Evolutionary conservation across 2,329 filamentous ascomycete species (phyloP).

Genomic region (Colletotrichum truncatum): DNA sequence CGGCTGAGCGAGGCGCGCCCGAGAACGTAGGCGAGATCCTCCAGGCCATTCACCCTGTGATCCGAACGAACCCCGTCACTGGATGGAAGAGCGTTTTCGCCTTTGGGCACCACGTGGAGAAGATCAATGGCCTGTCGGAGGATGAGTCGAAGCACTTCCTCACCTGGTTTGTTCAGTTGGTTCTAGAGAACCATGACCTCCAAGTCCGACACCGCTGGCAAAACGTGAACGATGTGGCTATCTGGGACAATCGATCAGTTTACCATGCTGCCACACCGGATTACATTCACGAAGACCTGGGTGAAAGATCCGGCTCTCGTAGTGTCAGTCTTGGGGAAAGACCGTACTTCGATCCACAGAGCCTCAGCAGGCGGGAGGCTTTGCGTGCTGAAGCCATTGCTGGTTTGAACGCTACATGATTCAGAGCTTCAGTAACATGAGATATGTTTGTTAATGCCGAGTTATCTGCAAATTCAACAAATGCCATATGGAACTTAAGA

Average conservation of each 20-base stretch:
- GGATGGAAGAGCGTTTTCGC: constrained; percentile 66
- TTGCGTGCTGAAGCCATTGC: constrained; percentile 16
- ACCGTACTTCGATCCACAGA: constrained; percentile 61
- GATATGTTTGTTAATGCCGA: too few species aligned
- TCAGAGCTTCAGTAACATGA: too few species aligned
- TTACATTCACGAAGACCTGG: constrained; percentile 53
- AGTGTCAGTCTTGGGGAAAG: constrained; percentile 63
- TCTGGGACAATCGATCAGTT: constrained; percentile 67
- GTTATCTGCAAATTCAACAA: too few species aligned
- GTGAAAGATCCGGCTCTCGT: constrained; percentile 57
- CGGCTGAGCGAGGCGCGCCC: constrained; percentile 55
- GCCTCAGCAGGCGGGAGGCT: constrained; percentile 37
- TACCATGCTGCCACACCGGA: constrained; percentile 65
- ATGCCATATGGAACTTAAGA: too few species aligned
- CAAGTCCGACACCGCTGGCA: constrained; percentile 59
- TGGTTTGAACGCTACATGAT: too few species aligned
- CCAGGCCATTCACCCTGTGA: constrained; percentile 61
- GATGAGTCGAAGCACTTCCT: constrained; percentile 59
- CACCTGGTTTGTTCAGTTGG: constrained; percentile 59
- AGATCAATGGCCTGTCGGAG: constrained; percentile 59
- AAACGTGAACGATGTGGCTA: constrained; percentile 57
- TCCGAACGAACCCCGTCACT: constrained; percentile 67
- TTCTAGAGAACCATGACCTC: constrained; percentile 65
- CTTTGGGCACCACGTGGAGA: constrained; percentile 57
- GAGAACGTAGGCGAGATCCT: constrained; percentile 59